These are phyloP conservation scores for Ogataea dorogensis DNA, from an alignment of 805 yeast genomes.

Conservation along the genomic window DNA sequence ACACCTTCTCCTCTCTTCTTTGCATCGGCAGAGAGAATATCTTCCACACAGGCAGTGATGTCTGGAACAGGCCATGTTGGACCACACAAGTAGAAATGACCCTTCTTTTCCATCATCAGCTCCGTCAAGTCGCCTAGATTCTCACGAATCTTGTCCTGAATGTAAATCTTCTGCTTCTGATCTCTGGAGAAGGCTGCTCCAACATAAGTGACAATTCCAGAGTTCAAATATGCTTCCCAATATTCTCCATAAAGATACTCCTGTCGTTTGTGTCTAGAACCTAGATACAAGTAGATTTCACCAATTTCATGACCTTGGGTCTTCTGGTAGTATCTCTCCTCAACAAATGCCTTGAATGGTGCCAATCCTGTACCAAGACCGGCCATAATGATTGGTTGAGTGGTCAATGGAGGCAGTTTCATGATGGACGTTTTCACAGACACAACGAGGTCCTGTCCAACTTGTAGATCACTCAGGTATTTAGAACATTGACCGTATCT, in stretches of 20 bases:
- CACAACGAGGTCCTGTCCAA: constrained; percentile 87
- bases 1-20: constrained; percentile 59
- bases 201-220: constrained; percentile 87
- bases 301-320: constrained; percentile 89
- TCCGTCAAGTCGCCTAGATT: constrained; percentile 68
- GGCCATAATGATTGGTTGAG: constrained; percentile 92
- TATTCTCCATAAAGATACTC: constrained; percentile 95
- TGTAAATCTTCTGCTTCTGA: constrained; percentile 90
- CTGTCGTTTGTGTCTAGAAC: constrained; percentile 93
- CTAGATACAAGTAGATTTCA: constrained; percentile 80
- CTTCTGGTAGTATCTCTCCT: constrained; percentile 91
- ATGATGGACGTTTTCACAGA: constrained; percentile 95
- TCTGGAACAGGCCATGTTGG: constrained; percentile 99
- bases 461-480: constrained; percentile 71
- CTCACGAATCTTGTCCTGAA: constrained; percentile 89
- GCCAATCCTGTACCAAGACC: constrained; percentile 98
- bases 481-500: constrained; percentile 95
- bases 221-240: constrained; percentile 94
- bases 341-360: constrained; percentile 96
- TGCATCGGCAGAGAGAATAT: constrained; percentile 73
- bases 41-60: constrained; percentile 84
- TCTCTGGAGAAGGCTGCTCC: constrained; percentile 99
- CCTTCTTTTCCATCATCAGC: constrained; percentile 74
- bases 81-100: constrained; percentile 95
- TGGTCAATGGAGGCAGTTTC: constrained; percentile 87